Evolutionary conservation across 2,329 filamentous ascomycete genomes (phyloP).

Genomic region (Fusarium pseudoanthophilum): DNA sequence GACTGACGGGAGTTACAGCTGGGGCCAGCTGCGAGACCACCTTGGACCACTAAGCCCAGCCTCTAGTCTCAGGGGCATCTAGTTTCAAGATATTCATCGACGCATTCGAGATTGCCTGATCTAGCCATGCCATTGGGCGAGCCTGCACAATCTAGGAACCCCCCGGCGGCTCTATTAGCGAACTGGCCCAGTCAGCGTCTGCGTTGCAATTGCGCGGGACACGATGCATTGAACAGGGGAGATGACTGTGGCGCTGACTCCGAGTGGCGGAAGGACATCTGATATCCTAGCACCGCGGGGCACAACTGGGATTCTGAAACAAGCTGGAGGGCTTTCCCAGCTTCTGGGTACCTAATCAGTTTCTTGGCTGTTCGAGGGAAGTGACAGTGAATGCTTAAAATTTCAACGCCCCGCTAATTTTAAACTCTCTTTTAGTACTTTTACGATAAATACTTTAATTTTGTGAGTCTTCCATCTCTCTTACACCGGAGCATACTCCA

Average conservation of each 20-base stretch:
- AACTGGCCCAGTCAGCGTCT: conserved; percentile 18
- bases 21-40: conserved; percentile 13
- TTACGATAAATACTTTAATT: not conserved
- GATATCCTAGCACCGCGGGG: conserved; percentile 18
- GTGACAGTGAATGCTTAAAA: not conserved
- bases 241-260: conserved; percentile 17
- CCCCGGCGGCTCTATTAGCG: conserved; percentile 9
- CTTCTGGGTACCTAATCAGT: conserved; percentile 9
- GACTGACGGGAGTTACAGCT: conserved; percentile 10
- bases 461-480: not conserved
- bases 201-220: conserved; percentile 12
- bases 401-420: not conserved
- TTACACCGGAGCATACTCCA: not conserved
- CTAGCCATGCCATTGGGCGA: conserved; percentile 18
- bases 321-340: conserved; percentile 26
- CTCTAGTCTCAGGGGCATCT: conserved; percentile 26
- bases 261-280: conserved; percentile 35
- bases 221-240: not conserved
- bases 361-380: not conserved
- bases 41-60: not conserved
- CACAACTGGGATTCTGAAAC: conserved; percentile 32
- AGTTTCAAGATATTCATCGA: conserved; percentile 37
- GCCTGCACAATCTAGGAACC: not conserved
- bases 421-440: not conserved
- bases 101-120: conserved; percentile 25